Conservation (phyloP, 768 basidiomycete species). For the Boletus sp. region DNA sequence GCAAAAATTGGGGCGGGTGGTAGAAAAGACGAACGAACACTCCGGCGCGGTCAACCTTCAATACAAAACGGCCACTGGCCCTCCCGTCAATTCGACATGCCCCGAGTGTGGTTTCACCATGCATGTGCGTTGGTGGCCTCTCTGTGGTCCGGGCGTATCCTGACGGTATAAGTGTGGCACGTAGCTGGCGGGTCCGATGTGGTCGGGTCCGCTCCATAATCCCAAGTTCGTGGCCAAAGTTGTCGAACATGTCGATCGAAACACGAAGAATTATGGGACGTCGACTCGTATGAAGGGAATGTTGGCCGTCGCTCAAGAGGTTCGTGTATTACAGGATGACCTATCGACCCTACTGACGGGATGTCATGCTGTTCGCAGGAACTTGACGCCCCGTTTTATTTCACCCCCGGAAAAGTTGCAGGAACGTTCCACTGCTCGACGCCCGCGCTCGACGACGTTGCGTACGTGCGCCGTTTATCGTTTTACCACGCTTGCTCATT, state of each 20-base stretch:
- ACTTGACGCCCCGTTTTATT: slow-evolving; percentile 76
- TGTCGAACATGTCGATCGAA: slow-evolving; percentile 64
- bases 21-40: slow-evolving; percentile 56
- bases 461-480: slow-evolving; percentile 46
- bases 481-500: background rate
- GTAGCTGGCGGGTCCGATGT: slow-evolving; percentile 94
- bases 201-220: slow-evolving; percentile 88
- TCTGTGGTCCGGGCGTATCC: background rate
- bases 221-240: slow-evolving; percentile 70
- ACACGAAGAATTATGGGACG: slow-evolving; percentile 72
- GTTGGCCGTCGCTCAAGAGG: slow-evolving; percentile 88
- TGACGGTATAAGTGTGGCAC: background rate
- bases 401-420: slow-evolving; percentile 77
- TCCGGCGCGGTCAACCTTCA: slow-evolving; percentile 57
- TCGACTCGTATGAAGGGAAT: slow-evolving; percentile 89
- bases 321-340: slow-evolving; percentile 31
- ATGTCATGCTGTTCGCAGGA: slow-evolving; percentile 48
- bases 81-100: slow-evolving; percentile 65
- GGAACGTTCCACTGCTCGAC: slow-evolving; percentile 80
- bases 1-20: slow-evolving; percentile 79
- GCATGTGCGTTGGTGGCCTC: slow-evolving; percentile 57
- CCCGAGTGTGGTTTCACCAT: slow-evolving; percentile 76
- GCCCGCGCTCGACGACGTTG: slow-evolving; percentile 71
- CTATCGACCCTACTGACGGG: background rate
- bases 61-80: slow-evolving; percentile 74